phyloP scores from a whole-genome alignment of 106 monocot species.

The Alisma plantagoaquatica region DNA sequence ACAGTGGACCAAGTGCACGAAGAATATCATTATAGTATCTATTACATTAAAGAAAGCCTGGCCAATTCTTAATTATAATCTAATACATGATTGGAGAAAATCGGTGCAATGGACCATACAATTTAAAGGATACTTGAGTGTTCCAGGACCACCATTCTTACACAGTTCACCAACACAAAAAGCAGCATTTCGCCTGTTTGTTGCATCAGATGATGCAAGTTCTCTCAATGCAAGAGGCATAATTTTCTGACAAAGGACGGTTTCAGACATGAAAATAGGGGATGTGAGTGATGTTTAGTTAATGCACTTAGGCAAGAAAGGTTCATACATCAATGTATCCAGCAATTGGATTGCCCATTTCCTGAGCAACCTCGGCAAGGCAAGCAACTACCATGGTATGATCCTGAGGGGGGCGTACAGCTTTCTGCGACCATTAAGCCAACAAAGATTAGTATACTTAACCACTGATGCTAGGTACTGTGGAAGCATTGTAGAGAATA shows the following conservation, averaged over 20 bases:
- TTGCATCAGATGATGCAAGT: slow-evolving; percentile 71
- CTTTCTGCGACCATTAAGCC: slow-evolving; percentile 45
- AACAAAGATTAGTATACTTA: not conserved
- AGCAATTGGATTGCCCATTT: slow-evolving; percentile 84
- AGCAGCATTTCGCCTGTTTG: slow-evolving; percentile 96
- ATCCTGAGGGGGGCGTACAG: slow-evolving; percentile 65
- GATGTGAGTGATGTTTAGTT: not conserved
- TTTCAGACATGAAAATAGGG: not conserved
- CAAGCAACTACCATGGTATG: slow-evolving; percentile 95
- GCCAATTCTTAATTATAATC: no score
- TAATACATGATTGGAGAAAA: no score
- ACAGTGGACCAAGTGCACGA: slow-evolving; percentile 68
- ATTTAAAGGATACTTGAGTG: slow-evolving; percentile 76
- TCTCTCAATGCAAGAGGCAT: slow-evolving; percentile 97
- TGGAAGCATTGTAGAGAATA: not conserved
- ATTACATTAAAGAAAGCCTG: slow-evolving; percentile 20
- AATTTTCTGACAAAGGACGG: slow-evolving; percentile 40
- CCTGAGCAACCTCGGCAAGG: slow-evolving; percentile 96
- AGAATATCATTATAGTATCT: slow-evolving; percentile 93
- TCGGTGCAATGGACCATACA: no score
- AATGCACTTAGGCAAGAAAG: not conserved
- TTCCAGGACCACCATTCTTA: slow-evolving; percentile 65
- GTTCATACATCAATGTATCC: slow-evolving; percentile 73
- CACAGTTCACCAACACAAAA: slow-evolving; percentile 95
- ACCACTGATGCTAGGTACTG: no score